Percentiles rank a stretch among this genome's conserved stretches.
phyloP scores from a whole-genome alignment of 2,329 filamentous ascomycete genomes.

The Clarireedia hainanense region DNA sequence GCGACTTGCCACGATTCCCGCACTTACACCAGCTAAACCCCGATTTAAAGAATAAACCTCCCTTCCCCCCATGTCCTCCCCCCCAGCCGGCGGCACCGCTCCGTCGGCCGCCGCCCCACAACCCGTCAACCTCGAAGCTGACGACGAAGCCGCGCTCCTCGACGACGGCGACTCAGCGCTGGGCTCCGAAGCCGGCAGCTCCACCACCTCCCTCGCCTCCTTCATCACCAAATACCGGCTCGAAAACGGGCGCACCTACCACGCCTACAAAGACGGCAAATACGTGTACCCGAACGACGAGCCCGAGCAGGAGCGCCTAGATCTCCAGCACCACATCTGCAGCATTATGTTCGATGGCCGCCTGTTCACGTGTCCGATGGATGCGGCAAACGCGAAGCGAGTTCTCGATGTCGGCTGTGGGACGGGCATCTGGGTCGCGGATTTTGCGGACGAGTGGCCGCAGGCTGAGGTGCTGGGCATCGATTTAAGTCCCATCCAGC shows the following conservation, averaged over 20 bases:
- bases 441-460: constrained; percentile 7
- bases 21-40: too few species aligned
- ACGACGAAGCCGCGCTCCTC: background rate
- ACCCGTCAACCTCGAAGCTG: constrained; percentile 2
- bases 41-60: background rate
- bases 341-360: background rate
- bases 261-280: constrained; percentile 24
- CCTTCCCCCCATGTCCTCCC: background rate
- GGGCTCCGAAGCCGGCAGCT: constrained; percentile 2
- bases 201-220: constrained; percentile 19
- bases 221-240: constrained; percentile 31
- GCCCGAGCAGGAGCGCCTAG: constrained; percentile 44
- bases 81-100: background rate
- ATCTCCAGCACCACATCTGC: constrained; percentile 18
- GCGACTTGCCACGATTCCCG: too few species aligned
- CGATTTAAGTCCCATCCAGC: constrained; percentile 25
- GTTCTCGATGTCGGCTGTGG: constrained; percentile 5
- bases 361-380: background rate
- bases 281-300: constrained; percentile 47
- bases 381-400: background rate
- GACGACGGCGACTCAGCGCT: constrained; percentile 1
- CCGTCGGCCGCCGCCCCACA: background rate
- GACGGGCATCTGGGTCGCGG: constrained; percentile 5
- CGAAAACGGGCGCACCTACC: constrained; percentile 35
- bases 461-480: constrained; percentile 3